A percentile compares a stretch with the other conserved stretches of the same genome.
Evolutionary conservation across 441 rosid genomes (phyloP).

Genomic region (Lepidium campestre): DNA sequence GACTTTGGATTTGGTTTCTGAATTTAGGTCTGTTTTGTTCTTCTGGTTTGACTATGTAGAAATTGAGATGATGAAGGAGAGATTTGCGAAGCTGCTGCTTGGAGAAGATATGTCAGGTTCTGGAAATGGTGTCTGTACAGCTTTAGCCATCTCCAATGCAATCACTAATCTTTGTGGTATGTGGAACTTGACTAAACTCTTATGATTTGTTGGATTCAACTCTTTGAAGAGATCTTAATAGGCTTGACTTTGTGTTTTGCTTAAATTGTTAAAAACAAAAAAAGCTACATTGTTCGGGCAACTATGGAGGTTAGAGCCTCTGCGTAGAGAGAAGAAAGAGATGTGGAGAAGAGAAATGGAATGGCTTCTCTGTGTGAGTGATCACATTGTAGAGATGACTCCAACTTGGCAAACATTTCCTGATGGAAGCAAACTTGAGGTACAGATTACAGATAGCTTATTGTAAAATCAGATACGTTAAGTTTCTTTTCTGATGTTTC

Average conservation of each 20-base stretch:
- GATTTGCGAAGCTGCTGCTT: slow-evolving; percentile 83
- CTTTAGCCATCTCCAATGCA: slow-evolving; percentile 91
- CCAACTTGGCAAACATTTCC: slow-evolving; percentile 96
- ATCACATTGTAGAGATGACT: slow-evolving; percentile 88
- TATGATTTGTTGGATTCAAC: background rate
- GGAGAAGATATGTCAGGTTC: slow-evolving; percentile 99
- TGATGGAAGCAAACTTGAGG: slow-evolving; percentile 95
- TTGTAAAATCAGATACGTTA: background rate
- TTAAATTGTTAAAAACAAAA: background rate
- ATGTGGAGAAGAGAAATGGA: slow-evolving; percentile 99
- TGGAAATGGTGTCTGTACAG: slow-evolving; percentile 92
- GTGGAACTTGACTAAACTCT: background rate
- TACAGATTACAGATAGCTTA: slow-evolving; percentile 11
- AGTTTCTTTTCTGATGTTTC: background rate
- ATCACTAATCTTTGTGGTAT: slow-evolving; percentile 96
- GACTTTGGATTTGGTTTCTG: background rate
- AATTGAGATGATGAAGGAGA: slow-evolving; percentile 94
- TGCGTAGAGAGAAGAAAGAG: slow-evolving; percentile 70
- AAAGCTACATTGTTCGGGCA: slow-evolving; percentile 90
- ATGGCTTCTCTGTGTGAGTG: slow-evolving; percentile 87
- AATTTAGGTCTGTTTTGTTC: background rate
- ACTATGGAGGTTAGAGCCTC: slow-evolving; percentile 91
- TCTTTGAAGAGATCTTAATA: background rate
- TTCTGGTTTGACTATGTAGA: slow-evolving; percentile 35
- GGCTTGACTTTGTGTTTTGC: slow-evolving; percentile 9